Base-by-base conservation (phyloP, 805 yeast genomes). In the Starmerella vaccinii region DNA sequence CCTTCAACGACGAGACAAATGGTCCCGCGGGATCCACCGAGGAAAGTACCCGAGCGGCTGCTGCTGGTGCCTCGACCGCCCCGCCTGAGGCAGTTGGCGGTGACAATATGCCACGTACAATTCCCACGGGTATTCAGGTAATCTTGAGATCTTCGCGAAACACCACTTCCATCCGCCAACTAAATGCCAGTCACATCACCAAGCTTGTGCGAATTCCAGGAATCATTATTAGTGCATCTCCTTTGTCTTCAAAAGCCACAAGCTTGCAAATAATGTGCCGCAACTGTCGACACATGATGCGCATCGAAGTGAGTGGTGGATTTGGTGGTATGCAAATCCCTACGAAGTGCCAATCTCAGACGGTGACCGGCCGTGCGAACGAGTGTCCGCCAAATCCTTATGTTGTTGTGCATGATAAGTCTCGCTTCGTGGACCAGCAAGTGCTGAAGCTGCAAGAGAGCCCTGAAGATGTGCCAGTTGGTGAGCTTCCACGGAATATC, bases 401-500 rank as follows among this genome's bases (percentile, higher is more conserved):
- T 61, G 77, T 85, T 33, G 84, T 92, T 53, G 88, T 86, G 27
- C 98, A 92, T 68, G 97, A 92, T 65, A 84, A 86, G 63, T 87
- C 96, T 1, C 72, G 77, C n/a, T 92, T 89, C 66, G 82, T 92
- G 49, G 97, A 92, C 68, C 97, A 94, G 65, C 99, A 92, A 68
- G 80, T 83, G 27, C 74, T 92, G 61, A 92, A 92, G 66, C 73
- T 92, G 50, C 99, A 92, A 67, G 98, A 92, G 65, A 75, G 92
- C n/a, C 97, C 97, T 12, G 99, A 92, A 65, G 85, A 85, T 82
- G 97, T 92, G 1, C 99, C 98, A 1, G 95, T 92, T 26, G 98
- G 99, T 58, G 99, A 92, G 69, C 82, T 92, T 87, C 99, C 99
- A 8, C 78, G 99, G 59, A 95, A 92, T 62, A 82, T 92, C 37